Evolutionary conservation across 1,139 yeast species (phyloP).

Genomic region (Blastobotrys serpentis): DNA sequence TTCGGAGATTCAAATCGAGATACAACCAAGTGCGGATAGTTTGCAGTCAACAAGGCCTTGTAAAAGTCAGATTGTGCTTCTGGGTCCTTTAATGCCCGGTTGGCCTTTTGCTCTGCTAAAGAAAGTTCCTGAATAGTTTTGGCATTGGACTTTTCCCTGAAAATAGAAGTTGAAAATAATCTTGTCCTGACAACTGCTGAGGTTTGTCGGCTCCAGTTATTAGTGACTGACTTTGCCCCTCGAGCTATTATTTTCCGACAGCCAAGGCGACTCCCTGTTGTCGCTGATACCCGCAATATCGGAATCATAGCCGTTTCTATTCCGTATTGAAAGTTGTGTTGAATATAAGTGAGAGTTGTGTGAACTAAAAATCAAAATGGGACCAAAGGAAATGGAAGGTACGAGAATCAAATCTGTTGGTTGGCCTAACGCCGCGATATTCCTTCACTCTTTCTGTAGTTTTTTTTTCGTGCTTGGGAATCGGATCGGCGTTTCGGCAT

Average conservation of each 20-base stretch:
- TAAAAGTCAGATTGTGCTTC: constrained; percentile 79
- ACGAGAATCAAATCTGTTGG: constrained; percentile 3
- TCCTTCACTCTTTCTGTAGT: not conserved
- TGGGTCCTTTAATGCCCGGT: constrained; percentile 65
- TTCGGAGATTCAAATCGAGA: constrained; percentile 91
- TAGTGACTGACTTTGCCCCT: constrained; percentile 5
- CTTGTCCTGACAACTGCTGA: not conserved
- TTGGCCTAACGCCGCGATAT: too few relatives aligned
- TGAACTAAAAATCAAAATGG: not conserved
- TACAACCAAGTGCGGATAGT: constrained; percentile 90
- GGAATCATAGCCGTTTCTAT: not conserved
- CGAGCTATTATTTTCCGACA: not conserved
- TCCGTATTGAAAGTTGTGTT: not conserved
- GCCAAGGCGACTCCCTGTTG: not conserved
- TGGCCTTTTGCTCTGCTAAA: constrained; percentile 75
- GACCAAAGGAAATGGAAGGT: constrained; percentile 4
- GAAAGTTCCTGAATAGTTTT: constrained; percentile 16
- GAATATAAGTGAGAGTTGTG: not conserved
- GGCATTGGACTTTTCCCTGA: not conserved
- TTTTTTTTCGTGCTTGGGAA: not conserved
- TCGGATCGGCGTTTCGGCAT: not conserved
- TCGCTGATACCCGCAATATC: constrained; percentile 2
- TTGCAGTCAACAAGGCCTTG: constrained; percentile 63
- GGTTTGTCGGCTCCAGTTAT: too few relatives aligned
- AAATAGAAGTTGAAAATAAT: constrained; percentile 1